phyloP scores from a whole-genome alignment of 2,329 filamentous ascomycete species.

The Rachicladosporium sp. region DNA sequence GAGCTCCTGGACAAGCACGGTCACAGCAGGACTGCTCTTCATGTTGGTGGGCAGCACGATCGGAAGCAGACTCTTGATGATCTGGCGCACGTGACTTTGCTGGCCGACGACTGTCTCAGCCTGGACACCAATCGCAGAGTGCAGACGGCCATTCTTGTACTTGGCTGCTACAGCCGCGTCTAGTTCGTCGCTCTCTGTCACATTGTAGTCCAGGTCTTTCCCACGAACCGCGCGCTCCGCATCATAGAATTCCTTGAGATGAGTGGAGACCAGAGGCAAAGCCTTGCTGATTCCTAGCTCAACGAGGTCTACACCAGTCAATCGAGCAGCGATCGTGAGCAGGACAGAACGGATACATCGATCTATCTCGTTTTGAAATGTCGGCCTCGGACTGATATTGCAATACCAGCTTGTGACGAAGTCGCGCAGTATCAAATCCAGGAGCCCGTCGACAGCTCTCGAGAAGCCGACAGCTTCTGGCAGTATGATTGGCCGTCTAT shows the following conservation, averaged over 20 bases:
- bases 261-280: slow-evolving; percentile 75
- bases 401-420: slow-evolving; percentile 85
- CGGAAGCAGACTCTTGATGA: slow-evolving; percentile 62
- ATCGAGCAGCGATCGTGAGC: slow-evolving; percentile 55
- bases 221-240: slow-evolving; percentile 81
- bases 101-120: slow-evolving; percentile 75
- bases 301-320: slow-evolving; percentile 68
- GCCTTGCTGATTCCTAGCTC: slow-evolving; percentile 70
- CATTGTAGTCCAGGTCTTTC: slow-evolving; percentile 71
- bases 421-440: slow-evolving; percentile 66
- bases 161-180: slow-evolving; percentile 92
- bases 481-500: slow-evolving; percentile 59
- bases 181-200: slow-evolving; percentile 93
- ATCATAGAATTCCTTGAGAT: slow-evolving; percentile 82
- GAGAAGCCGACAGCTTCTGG: slow-evolving; percentile 67
- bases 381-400: slow-evolving; percentile 66
- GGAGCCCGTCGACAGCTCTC: slow-evolving; percentile 63
- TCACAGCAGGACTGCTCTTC: slow-evolving; percentile 68
- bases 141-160: slow-evolving; percentile 77
- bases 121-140: slow-evolving; percentile 70
- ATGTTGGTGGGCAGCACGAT: slow-evolving; percentile 60
- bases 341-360: slow-evolving; percentile 62
- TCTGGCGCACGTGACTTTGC: slow-evolving; percentile 73
- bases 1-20: slow-evolving; percentile 73
- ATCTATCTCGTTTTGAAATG: slow-evolving; percentile 81